phyloP scores from a whole-genome alignment of 495 filamentous ascomycete species.

The Acidiella bohemica region DNA sequence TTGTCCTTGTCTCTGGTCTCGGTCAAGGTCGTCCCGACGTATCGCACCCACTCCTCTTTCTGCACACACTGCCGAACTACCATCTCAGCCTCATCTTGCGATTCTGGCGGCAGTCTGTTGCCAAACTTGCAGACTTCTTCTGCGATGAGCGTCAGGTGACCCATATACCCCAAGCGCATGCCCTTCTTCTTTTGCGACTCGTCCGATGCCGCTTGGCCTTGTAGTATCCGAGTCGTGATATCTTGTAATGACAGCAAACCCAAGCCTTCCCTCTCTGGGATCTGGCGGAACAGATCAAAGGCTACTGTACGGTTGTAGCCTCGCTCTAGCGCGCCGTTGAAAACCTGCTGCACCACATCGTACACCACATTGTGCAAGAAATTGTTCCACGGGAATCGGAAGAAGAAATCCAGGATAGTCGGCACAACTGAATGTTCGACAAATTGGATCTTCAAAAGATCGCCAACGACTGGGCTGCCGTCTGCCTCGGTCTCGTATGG shows the following conservation, averaged over 20 bases:
- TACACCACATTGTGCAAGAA: constrained; percentile 99
- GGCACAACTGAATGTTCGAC: constrained; percentile 89
- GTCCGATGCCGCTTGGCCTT: constrained; percentile 78
- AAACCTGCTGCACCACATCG: constrained; percentile 97
- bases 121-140: constrained; percentile 99
- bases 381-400: constrained; percentile 98
- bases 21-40: constrained; percentile 85
- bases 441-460: constrained; percentile 93
- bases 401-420: constrained; percentile 96
- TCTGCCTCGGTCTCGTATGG: constrained; percentile 50
- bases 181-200: constrained; percentile 64
- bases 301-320: constrained; percentile 89
- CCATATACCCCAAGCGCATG: constrained; percentile 96
- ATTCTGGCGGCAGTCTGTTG: constrained; percentile 79
- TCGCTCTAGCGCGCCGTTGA: constrained; percentile 95
- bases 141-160: constrained; percentile 89
- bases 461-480: constrained; percentile 83
- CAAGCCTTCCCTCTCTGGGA: constrained; percentile 2
- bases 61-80: constrained; percentile 85
- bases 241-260: constrained; percentile 81
- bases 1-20: constrained; percentile 95
- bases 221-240: constrained; percentile 81
- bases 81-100: constrained; percentile 63
- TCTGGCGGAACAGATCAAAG: constrained; percentile 32
- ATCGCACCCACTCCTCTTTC: constrained; percentile 79